These are phyloP conservation scores for Panus rudis DNA, from an alignment of 768 basidiomycete genomes.

Conservation along the genomic window DNA sequence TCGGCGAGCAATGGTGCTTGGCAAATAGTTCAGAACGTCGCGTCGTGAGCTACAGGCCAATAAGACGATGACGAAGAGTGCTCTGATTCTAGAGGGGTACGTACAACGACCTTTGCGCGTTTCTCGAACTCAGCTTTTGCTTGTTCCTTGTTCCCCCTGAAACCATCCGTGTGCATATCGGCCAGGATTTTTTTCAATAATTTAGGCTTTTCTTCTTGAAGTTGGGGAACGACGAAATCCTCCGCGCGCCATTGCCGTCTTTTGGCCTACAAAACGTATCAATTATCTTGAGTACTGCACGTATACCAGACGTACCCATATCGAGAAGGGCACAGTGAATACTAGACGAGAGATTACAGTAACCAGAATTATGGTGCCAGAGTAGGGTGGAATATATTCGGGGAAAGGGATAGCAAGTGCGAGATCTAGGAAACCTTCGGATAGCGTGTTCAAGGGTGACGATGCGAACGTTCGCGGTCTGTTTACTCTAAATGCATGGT, in stretches of 20 bases:
- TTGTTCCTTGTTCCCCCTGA: constrained; percentile 47
- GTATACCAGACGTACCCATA: constrained; percentile 54
- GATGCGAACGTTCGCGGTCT: constrained; percentile 15
- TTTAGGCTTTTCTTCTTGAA: constrained; percentile 40
- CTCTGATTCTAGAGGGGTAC: constrained; percentile 11
- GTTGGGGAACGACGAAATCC: constrained; percentile 51
- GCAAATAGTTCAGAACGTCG: constrained; percentile 55
- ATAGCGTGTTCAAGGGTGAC: constrained; percentile 16
- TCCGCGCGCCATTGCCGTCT: constrained; percentile 53
- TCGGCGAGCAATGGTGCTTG: constrained; percentile 49
- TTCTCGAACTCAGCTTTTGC: constrained; percentile 42
- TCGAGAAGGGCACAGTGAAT: constrained; percentile 57
- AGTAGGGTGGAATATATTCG: constrained; percentile 59
- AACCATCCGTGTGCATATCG: constrained; percentile 50
- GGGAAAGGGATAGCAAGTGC: constrained; percentile 71
- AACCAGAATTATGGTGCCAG: constrained; percentile 66
- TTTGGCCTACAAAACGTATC: constrained; percentile 40
- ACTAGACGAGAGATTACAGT: constrained; percentile 54
- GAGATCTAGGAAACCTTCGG: constrained; percentile 68
- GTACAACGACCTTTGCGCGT: constrained; percentile 42
- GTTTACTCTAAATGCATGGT: not conserved
- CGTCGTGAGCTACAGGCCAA: constrained; percentile 36
- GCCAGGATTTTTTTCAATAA: constrained; percentile 28
- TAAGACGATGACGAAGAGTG: not conserved
- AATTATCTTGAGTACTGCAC: not conserved